These are phyloP conservation scores for Dryas octopetala DNA, from an alignment of 306 rosid genomes.

Conservation along the genomic window DNA sequence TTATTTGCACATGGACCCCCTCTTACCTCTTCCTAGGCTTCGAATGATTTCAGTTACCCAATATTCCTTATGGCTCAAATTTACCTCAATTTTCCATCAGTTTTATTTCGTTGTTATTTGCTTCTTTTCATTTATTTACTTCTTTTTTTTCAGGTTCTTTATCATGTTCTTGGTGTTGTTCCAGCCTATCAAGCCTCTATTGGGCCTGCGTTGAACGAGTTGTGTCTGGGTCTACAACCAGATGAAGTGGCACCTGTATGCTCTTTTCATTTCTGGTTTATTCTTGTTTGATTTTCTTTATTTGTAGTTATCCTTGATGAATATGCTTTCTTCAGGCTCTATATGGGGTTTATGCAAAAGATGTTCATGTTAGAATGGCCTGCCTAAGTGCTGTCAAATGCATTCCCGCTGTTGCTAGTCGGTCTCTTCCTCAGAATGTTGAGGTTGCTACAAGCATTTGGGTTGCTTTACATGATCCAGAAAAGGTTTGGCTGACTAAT, in stretches of 20 bases:
- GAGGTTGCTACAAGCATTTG: slow-evolving; percentile 91
- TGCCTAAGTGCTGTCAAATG: slow-evolving; percentile 91
- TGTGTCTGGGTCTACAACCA: slow-evolving; percentile 86
- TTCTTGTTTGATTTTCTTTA: slow-evolving; percentile 13
- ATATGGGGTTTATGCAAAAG: slow-evolving; percentile 87
- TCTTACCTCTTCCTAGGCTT: slow-evolving; percentile 91
- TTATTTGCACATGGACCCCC: slow-evolving; percentile 90
- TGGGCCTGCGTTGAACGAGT: slow-evolving; percentile 89
- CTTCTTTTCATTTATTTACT: slow-evolving; percentile 21
- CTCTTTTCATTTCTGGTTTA: slow-evolving; percentile 23
- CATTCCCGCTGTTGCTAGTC: slow-evolving; percentile 79
- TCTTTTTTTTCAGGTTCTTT: slow-evolving; percentile 66
- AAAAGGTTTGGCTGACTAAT: slow-evolving; percentile 61
- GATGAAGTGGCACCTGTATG: slow-evolving; percentile 85
- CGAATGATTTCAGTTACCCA: slow-evolving; percentile 77
- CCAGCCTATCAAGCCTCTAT: slow-evolving; percentile 81
- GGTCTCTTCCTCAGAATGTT: slow-evolving; percentile 61
- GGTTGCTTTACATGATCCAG: slow-evolving; percentile 92
- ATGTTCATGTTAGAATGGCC: slow-evolving; percentile 90
- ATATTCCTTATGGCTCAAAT: slow-evolving; percentile 3
- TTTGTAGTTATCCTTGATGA: slow-evolving; percentile 18
- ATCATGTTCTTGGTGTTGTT: slow-evolving; percentile 80
- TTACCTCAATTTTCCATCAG: neutral
- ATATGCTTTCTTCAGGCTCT: slow-evolving; percentile 68
- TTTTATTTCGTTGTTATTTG: slow-evolving; percentile 7